Evolutionary conservation across 495 filamentous ascomycete species (phyloP).

Genomic region (Bacidia rubella): DNA sequence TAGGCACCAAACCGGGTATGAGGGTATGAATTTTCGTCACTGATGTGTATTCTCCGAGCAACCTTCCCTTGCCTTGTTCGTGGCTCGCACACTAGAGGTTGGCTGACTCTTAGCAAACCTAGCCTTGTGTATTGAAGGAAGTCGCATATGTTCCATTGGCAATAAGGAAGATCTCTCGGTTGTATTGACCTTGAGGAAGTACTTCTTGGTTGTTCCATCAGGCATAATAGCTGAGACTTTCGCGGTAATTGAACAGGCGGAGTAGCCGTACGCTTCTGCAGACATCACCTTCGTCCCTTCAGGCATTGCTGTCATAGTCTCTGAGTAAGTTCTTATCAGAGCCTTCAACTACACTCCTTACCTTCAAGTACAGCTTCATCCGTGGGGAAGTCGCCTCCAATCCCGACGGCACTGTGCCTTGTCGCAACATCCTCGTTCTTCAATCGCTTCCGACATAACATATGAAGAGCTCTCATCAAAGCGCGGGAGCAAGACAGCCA

Average conservation of each 20-base stretch:
- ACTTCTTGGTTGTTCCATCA: conserved; percentile 16
- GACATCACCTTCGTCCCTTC: conserved; percentile 15
- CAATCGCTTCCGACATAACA: conserved; percentile 5
- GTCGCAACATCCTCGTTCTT: conserved; percentile 1
- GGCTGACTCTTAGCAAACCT: too few species aligned
- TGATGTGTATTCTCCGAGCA: conserved; percentile 18
- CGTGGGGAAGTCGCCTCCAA: conserved; percentile 2
- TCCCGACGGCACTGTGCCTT: conserved; percentile 4
- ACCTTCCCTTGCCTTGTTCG: conserved; percentile 8
- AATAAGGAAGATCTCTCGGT: background rate
- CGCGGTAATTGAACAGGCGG: conserved; percentile 25
- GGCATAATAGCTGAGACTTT: conserved; percentile 20
- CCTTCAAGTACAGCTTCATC: conserved; percentile 9
- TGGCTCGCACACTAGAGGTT: conserved; percentile 7
- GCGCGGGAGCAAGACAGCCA: too few species aligned
- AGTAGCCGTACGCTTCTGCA: conserved; percentile 23
- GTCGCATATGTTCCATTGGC: too few species aligned
- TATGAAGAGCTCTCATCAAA: too few species aligned
- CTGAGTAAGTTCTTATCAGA: background rate
- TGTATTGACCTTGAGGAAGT: conserved; percentile 9
- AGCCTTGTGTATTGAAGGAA: too few species aligned
- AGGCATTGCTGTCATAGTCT: conserved; percentile 1
- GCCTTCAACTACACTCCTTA: background rate
- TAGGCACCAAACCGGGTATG: conserved; percentile 15
- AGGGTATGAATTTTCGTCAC: conserved; percentile 9